phyloP scores from a whole-genome alignment of 148 eudicot genomes.

The Beta vulgaris region DNA sequence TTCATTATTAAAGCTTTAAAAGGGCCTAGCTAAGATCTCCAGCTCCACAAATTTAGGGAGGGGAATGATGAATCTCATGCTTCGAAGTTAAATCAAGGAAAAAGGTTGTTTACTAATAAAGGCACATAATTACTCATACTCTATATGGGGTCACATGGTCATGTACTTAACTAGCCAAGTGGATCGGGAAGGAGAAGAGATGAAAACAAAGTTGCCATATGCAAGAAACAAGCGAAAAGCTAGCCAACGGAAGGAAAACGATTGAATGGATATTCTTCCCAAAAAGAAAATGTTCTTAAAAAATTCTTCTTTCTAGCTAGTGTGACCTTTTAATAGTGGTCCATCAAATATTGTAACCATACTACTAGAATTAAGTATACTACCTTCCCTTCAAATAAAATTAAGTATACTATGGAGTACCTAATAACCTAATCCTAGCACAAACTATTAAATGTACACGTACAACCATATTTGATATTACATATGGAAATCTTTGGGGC shows the following conservation, averaged over 20 bases:
- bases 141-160: slow-evolving; percentile 17
- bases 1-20: too few species aligned
- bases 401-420: too few species aligned
- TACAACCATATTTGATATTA: too few species aligned
- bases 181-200: not conserved
- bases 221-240: slow-evolving; percentile 12
- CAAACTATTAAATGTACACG: too few species aligned
- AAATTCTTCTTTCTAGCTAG: not conserved
- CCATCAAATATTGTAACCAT: not conserved
- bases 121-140: slow-evolving; percentile 8
- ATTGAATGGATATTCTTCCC: too few species aligned
- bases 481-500: too few species aligned
- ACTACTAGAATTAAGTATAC: too few species aligned
- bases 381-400: too few species aligned
- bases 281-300: not conserved
- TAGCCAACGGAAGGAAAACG: not conserved
- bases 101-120: slow-evolving; percentile 1
- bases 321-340: not conserved
- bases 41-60: not conserved
- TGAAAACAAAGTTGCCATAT: slow-evolving; percentile 3
- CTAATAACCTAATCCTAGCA: too few species aligned
- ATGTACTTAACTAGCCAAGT: not conserved
- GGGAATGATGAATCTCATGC: not conserved
- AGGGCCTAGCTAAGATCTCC: too few species aligned
- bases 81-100: not conserved